A percentile compares a stretch with the other conserved stretches of the same genome.
phyloP scores from a whole-genome alignment of 139 green algal genomes.

The Limnomonas spitsbergensis region DNA sequence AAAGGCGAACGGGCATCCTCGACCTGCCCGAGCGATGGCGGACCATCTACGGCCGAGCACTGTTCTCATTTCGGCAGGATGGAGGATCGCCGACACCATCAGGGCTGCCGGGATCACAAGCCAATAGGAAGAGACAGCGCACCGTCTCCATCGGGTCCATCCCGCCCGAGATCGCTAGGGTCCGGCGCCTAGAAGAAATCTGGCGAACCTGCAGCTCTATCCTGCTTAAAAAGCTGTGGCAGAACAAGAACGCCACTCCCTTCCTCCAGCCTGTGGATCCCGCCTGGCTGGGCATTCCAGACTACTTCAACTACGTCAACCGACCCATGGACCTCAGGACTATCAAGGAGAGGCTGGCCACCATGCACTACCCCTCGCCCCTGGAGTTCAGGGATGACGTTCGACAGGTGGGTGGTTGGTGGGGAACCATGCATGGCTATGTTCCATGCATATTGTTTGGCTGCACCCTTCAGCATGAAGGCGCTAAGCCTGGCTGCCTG shows the following conservation, averaged over 20 bases:
- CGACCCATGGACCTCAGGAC: slow-evolving; percentile 69
- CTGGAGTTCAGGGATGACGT: slow-evolving; percentile 53
- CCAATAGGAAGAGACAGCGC: neutral
- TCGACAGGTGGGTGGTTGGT: slow-evolving; percentile 23
- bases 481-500: too few relatives aligned
- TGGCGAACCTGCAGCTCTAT: slow-evolving; percentile 3
- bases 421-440: neutral
- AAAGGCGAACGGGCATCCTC: neutral
- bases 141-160: neutral
- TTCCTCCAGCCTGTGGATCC: slow-evolving; percentile 65
- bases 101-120: neutral
- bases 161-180: neutral
- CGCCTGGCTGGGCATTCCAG: slow-evolving; percentile 54
- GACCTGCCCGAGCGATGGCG: neutral
- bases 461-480: neutral
- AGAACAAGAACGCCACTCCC: slow-evolving; percentile 29
- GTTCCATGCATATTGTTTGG: neutral
- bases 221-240: slow-evolving; percentile 26
- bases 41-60: neutral
- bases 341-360: slow-evolving; percentile 45
- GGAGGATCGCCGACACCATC: neutral
- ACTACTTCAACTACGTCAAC: slow-evolving; percentile 57
- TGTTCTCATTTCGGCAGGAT: neutral
- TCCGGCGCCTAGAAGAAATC: slow-evolving; percentile 4
- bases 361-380: slow-evolving; percentile 31